A percentile compares a stretch with the other conserved stretches of the same genome.
Evolutionary conservation across 208 protist genomes (phyloP).

Genomic region (Wallacemonas sp.): DNA sequence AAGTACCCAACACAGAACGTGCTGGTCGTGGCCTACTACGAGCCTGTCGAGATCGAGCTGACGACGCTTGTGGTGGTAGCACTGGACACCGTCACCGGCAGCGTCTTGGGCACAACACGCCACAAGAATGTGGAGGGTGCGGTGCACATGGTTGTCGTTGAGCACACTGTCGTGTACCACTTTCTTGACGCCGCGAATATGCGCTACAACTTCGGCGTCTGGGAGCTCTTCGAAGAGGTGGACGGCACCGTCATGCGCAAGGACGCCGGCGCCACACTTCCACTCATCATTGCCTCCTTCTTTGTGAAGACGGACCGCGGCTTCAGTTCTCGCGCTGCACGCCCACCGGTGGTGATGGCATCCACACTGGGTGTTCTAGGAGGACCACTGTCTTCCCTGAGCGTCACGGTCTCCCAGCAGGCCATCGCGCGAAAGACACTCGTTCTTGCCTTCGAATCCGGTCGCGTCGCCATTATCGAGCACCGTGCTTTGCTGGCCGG

Average conservation of each 20-base stretch:
- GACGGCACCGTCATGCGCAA: slow-evolving; percentile 38
- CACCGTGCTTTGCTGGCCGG: slow-evolving; percentile 61
- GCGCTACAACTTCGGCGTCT: slow-evolving; percentile 84
- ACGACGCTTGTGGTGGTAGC: slow-evolving; percentile 69
- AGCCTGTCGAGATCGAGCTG: slow-evolving; percentile 53
- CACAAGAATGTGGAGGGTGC: slow-evolving; percentile 77
- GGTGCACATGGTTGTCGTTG: slow-evolving; percentile 79
- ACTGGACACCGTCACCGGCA: slow-evolving; percentile 82
- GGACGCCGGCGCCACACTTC: slow-evolving; percentile 62
- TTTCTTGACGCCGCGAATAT: slow-evolving; percentile 82
- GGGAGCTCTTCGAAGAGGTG: slow-evolving; percentile 86
- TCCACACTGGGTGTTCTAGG: slow-evolving; percentile 66
- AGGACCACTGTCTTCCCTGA: slow-evolving; percentile 55
- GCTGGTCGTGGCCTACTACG: slow-evolving; percentile 78
- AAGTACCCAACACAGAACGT: slow-evolving; percentile 84
- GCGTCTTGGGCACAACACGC: slow-evolving; percentile 64
- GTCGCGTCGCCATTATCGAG: slow-evolving; percentile 72
- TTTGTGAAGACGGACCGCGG: slow-evolving; percentile 40
- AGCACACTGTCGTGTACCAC: slow-evolving; percentile 84
- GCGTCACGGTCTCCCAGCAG: slow-evolving; percentile 77
- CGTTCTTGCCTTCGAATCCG: slow-evolving; percentile 75
- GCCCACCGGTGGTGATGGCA: slow-evolving; percentile 63
- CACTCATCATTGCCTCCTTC: slow-evolving; percentile 75
- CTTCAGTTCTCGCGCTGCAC: slow-evolving; percentile 80
- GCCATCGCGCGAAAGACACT: slow-evolving; percentile 81